Conservation (phyloP, 176 grass and related monocot species). For the Saccharum officinarum region DNA sequence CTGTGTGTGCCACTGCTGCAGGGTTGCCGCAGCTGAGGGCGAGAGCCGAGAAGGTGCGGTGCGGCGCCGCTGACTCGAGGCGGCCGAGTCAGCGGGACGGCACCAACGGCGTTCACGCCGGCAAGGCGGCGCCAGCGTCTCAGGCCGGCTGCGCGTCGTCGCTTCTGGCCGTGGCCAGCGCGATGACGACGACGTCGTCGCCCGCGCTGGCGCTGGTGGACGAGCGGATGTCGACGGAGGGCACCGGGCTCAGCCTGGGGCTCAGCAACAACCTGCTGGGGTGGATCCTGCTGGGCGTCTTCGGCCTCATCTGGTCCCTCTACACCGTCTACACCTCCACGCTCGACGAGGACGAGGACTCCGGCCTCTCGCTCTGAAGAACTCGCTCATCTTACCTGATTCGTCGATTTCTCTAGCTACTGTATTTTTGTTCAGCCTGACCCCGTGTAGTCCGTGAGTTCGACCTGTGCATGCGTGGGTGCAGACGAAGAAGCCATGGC, state of each 20-base stretch:
- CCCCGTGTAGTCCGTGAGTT: not conserved
- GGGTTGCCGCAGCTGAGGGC: constrained; percentile 54
- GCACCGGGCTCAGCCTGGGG: constrained; percentile 83
- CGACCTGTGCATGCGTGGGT: not conserved
- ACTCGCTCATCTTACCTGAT: not conserved
- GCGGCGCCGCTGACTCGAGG: constrained; percentile 46
- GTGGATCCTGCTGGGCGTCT: constrained; percentile 84
- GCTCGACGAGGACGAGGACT: constrained; percentile 94
- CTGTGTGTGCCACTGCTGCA: not conserved
- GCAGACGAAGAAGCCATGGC: not conserved
- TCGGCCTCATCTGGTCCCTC: constrained; percentile 94
- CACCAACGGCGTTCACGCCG: not conserved
- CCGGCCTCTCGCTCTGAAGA: constrained; percentile 76
- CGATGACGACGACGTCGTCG: constrained; percentile 21
- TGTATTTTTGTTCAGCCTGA: not conserved
- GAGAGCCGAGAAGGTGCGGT: constrained; percentile 51
- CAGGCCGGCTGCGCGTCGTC: constrained; percentile 14
- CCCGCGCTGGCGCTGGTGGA: constrained; percentile 90
- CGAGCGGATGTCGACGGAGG: constrained; percentile 91
- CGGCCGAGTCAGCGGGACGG: not conserved
- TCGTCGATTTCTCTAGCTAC: not conserved
- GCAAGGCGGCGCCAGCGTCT: not conserved
- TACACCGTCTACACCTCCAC: constrained; percentile 91
- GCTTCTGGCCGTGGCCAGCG: constrained; percentile 42
- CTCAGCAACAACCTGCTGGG: constrained; percentile 93